phyloP scores from a whole-genome alignment of 2,329 filamentous ascomycete species.

The Coniella vitis region DNA sequence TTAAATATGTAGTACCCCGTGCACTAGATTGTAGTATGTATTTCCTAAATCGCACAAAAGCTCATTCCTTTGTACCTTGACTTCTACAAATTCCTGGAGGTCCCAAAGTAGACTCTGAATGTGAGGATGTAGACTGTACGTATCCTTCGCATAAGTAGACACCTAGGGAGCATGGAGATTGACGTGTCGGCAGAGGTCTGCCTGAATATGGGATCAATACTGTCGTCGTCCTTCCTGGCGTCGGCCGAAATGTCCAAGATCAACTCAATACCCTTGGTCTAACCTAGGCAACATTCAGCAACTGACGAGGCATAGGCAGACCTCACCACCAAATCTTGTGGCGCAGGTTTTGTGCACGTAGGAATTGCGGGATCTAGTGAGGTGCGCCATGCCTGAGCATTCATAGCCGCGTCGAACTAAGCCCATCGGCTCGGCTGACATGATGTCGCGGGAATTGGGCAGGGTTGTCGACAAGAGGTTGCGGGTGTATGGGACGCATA shows the following conservation, averaged over 20 bases:
- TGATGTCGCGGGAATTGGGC: constrained; percentile 20
- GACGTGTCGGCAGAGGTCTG: constrained; percentile 31
- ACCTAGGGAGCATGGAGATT: no score
- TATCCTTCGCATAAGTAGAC: no score
- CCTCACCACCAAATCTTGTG: constrained; percentile 2
- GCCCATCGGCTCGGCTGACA: constrained; percentile 16
- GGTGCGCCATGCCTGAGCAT: no score
- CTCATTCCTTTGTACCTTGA: no score
- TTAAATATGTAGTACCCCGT: no score
- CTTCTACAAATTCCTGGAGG: no score
- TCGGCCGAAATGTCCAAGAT: constrained; percentile 28
- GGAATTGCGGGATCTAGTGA: no score
- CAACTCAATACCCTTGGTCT: constrained; percentile 33
- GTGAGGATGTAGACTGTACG: no score
- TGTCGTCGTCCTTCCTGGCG: constrained; percentile 24
- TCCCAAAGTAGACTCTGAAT: no score
- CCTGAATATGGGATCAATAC: constrained; percentile 21
- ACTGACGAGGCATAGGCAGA: constrained; percentile 6
- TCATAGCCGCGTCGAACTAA: constrained; percentile 9
- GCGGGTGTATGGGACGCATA: constrained; percentile 39
- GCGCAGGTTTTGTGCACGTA: no score
- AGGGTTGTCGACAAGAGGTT: constrained; percentile 37
- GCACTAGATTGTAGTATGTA: no score
- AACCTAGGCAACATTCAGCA: constrained; percentile 16
- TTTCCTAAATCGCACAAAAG: no score